A percentile compares a stretch with the other conserved stretches of the same genome.
Evolutionary conservation across 352 stramenopile genomes (phyloP).

Genomic region (Globisporangium iwayamae): DNA sequence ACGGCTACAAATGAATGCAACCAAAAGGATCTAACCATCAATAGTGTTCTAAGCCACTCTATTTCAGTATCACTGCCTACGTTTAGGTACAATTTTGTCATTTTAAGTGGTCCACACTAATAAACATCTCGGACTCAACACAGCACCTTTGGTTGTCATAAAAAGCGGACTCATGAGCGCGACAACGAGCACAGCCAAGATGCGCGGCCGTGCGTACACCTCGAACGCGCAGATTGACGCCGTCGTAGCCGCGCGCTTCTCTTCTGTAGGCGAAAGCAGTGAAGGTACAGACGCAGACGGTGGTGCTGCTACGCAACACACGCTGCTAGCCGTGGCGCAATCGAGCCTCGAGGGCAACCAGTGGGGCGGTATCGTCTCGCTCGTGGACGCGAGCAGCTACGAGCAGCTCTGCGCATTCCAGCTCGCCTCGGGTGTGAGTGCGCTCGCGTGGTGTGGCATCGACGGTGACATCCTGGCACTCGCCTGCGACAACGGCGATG

Average conservation of each 20-base stretch:
- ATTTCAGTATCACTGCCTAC: no score
- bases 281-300: constrained; percentile 1
- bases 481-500: constrained; percentile 76
- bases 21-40: no score
- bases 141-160: neutral
- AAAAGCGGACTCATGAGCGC: neutral
- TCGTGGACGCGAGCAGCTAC: constrained; percentile 41
- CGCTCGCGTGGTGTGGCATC: constrained; percentile 49
- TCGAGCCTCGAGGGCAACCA: constrained; percentile 75
- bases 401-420: constrained; percentile 43
- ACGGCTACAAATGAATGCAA: no score
- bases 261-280: no score
- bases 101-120: neutral
- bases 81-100: neutral
- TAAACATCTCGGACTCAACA: no score
- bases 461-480: constrained; percentile 48
- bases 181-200: neutral
- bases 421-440: constrained; percentile 41
- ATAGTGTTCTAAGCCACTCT: no score
- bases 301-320: constrained; percentile 18
- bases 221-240: constrained; percentile 43
- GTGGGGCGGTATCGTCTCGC: constrained; percentile 56
- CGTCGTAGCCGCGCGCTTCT: constrained; percentile 21
- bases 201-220: constrained; percentile 20
- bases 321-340: constrained; percentile 58